Evolutionary conservation across 176 grass and related monocot species (phyloP), one percentile per base, ranked within the genome.

Genomic region (bread wheat (Triticum aestivum)): DNA sequence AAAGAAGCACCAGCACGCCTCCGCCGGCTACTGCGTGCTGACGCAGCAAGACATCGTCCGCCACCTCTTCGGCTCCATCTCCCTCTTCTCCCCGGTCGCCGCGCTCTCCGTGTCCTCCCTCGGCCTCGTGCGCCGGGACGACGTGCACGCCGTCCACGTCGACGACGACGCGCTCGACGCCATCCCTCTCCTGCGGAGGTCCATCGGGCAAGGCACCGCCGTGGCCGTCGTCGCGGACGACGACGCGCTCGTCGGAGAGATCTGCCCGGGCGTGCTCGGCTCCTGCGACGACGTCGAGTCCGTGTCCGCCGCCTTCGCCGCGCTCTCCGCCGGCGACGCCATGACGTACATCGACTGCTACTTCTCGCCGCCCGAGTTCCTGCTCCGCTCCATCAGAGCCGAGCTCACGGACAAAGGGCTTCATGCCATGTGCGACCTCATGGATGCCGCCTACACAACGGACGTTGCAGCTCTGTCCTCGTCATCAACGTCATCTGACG

Each of bases 21-120:
- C 41, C 12, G 26, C 61, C 5, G 87, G 83, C 35, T 82, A 89
- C 82, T 98, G 90, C 85, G 82, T 89, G 88, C 33, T 98, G 65
- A 95, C 92, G 15, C 90, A 86, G 1, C 86, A 98, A n/a, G 96
- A 96, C 90, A 87, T 98, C 47, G 90, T 91, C 6, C 96, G 93
- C 17, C 84, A 96, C 70, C 92, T 98, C 86, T 89, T 98, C 79
- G 84, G 87, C 78, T 98, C 87, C 39, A 92, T 98, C 70, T 73
- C 90, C 59, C 75, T 87, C 65, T 87, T 96, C 82, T 84, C 88
- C 17, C 65, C 86, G 1, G 74, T 88, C 5, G 89, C 89, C 49
- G 77, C 84, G 30, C 88, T 85, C 81, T 86, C 91, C 38, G 87
- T 96, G 6, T 44, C 85, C 74, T 83, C 86, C 9, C 93, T 98